Conservation (phyloP, 805 yeast genomes). For the Teunomyces pallodes region DNA sequence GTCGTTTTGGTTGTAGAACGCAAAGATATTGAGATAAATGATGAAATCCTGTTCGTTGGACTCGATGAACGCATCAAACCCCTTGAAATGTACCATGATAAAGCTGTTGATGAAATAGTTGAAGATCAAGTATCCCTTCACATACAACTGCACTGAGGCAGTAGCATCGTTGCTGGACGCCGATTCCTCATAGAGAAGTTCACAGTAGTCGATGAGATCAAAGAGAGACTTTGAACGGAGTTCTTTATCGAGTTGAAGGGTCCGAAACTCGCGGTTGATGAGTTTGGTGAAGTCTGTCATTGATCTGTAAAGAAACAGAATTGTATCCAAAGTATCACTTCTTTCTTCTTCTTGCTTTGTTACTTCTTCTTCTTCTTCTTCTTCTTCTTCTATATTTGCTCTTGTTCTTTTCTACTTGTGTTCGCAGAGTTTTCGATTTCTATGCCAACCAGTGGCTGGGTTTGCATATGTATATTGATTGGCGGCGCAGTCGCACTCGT, state of each 20-base stretch:
- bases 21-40: slow-evolving; percentile 40
- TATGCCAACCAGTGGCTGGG: no score
- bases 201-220: slow-evolving; percentile 42
- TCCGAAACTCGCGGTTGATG: slow-evolving; percentile 35
- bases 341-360: no score
- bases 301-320: no score
- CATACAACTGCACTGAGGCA: slow-evolving; percentile 16
- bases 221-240: slow-evolving; percentile 33
- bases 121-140: slow-evolving; percentile 39
- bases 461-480: not conserved
- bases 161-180: slow-evolving; percentile 1
- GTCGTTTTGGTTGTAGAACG: slow-evolving; percentile 35
- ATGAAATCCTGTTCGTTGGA: slow-evolving; percentile 37
- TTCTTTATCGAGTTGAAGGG: slow-evolving; percentile 31
- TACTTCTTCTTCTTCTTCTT: no score
- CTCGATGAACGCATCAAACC: slow-evolving; percentile 39
- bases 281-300: slow-evolving; percentile 16
- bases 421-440: not conserved
- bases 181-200: slow-evolving; percentile 34
- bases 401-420: not conserved
- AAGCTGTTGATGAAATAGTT: slow-evolving; percentile 43
- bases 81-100: slow-evolving; percentile 41
- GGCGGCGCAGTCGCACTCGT: not conserved
- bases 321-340: no score
- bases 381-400: no score